phyloP scores from a whole-genome alignment of 2,329 filamentous ascomycete species.

The Clarireedia homoeocarpa region DNA sequence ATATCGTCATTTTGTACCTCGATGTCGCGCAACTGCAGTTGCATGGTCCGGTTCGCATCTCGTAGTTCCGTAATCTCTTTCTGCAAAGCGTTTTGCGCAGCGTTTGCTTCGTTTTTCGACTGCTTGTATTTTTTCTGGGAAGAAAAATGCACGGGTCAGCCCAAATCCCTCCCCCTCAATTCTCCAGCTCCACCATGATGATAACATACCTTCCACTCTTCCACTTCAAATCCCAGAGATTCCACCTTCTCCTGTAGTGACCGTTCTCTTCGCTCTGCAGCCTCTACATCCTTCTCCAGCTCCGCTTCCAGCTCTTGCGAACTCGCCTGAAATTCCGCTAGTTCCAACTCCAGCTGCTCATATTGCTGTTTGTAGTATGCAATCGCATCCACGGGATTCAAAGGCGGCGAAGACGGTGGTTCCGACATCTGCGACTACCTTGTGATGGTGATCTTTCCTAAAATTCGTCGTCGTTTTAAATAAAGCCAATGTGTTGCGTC shows the following conservation, averaged over 20 bases:
- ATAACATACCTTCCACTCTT: constrained; percentile 87
- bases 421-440: constrained; percentile 33
- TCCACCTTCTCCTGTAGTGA: constrained; percentile 82
- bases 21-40: constrained; percentile 82
- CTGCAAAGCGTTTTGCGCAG: constrained; percentile 77
- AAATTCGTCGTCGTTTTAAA: constrained; percentile 10
- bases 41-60: constrained; percentile 72
- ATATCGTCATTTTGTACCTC: constrained; percentile 98
- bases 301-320: constrained; percentile 92
- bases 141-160: constrained; percentile 17
- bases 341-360: constrained; percentile 81
- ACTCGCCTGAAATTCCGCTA: constrained; percentile 88
- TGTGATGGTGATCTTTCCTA: constrained; percentile 3
- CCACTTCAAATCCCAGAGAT: constrained; percentile 75
- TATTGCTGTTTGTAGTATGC: constrained; percentile 96
- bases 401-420: constrained; percentile 54
- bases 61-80: constrained; percentile 93
- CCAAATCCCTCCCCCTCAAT: constrained; percentile 3
- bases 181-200: constrained; percentile 4
- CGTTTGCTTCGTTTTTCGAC: constrained; percentile 78
- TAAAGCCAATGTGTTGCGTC: constrained; percentile 1
- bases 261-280: constrained; percentile 87
- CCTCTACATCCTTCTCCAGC: constrained; percentile 91
- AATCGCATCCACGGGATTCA: constrained; percentile 65
- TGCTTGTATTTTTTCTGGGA: constrained; percentile 87